Conservation (phyloP, 2,329 filamentous ascomycete species). For the Verticillium alfalfae region DNA sequence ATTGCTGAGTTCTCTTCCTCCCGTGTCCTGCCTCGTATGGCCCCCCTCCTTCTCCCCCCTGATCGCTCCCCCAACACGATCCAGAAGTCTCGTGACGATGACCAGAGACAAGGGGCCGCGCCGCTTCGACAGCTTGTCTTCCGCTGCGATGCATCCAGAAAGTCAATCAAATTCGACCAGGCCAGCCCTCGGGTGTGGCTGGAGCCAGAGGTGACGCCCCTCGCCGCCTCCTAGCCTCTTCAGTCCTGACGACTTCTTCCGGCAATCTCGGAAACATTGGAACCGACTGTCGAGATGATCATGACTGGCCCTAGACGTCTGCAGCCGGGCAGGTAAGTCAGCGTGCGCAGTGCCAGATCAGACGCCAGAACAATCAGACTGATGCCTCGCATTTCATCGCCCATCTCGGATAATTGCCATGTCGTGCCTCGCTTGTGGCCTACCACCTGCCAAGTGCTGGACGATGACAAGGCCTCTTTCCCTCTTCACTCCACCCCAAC, state of each 20-base stretch:
- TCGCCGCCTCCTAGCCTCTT: background rate
- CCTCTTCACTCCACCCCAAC: background rate
- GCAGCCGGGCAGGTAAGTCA: background rate
- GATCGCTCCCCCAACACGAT: too few species aligned
- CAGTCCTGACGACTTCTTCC: background rate
- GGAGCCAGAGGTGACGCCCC: background rate
- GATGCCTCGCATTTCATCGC: background rate
- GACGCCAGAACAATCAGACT: background rate
- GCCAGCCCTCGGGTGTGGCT: background rate
- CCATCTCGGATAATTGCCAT: background rate
- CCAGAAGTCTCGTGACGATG: background rate
- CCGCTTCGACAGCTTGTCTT: background rate
- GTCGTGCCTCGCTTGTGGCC: background rate
- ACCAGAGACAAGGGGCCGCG: background rate
- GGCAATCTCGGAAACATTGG: background rate
- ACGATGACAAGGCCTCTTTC: background rate
- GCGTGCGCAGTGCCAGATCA: background rate
- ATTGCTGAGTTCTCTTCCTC: too few species aligned
- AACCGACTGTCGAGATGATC: background rate
- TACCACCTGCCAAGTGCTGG: background rate
- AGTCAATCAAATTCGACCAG: background rate
- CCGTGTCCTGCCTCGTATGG: too few species aligned
- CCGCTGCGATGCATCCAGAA: background rate
- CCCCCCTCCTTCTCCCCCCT: too few species aligned
- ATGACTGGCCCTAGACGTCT: background rate